A percentile compares a stretch with the other conserved stretches of the same genome.
Conservation (phyloP, 1,139 yeast species). For the Lodderomyces oxycetoniae region DNA sequence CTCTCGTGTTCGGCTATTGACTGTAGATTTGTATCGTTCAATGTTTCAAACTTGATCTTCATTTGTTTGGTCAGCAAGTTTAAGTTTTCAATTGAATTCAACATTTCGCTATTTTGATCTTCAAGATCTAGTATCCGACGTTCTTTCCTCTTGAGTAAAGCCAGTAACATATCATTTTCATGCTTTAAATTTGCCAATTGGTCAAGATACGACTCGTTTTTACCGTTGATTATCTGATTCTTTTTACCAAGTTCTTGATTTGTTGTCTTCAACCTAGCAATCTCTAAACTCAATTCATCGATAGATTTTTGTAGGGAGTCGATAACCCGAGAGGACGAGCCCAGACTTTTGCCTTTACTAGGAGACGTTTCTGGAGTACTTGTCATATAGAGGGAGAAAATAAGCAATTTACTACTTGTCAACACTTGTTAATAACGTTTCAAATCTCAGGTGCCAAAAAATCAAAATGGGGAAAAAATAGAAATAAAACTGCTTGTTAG, state of each 20-base stretch:
- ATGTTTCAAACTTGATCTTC: slow-evolving; percentile 45
- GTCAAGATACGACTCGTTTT: slow-evolving; percentile 59
- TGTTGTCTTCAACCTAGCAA: slow-evolving; percentile 38
- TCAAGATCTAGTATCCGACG: slow-evolving; percentile 61
- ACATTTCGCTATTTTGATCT: slow-evolving; percentile 44
- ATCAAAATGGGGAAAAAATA: no score
- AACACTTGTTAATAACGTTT: no score
- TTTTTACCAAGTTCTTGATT: slow-evolving; percentile 45
- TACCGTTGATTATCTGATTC: slow-evolving; percentile 40
- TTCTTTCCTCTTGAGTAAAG: slow-evolving; percentile 59
- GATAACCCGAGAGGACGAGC: slow-evolving; percentile 36
- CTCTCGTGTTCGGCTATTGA: slow-evolving; percentile 53
- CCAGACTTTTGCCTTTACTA: not conserved
- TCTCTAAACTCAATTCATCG: slow-evolving; percentile 47
- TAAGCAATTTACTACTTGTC: no score
- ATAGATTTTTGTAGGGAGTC: slow-evolving; percentile 54
- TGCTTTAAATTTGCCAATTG: slow-evolving; percentile 67
- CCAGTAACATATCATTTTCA: slow-evolving; percentile 63
- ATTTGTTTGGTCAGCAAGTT: slow-evolving; percentile 46
- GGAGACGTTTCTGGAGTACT: no score
- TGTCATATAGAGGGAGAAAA: no score
- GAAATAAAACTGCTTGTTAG: no score
- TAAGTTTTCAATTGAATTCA: slow-evolving; percentile 41
- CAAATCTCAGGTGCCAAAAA: no score
- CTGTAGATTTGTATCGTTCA: slow-evolving; percentile 44